These are phyloP conservation scores for Musa schizocarpa DNA, from an alignment of 176 grass and related monocot genomes.

Conservation along the genomic window DNA sequence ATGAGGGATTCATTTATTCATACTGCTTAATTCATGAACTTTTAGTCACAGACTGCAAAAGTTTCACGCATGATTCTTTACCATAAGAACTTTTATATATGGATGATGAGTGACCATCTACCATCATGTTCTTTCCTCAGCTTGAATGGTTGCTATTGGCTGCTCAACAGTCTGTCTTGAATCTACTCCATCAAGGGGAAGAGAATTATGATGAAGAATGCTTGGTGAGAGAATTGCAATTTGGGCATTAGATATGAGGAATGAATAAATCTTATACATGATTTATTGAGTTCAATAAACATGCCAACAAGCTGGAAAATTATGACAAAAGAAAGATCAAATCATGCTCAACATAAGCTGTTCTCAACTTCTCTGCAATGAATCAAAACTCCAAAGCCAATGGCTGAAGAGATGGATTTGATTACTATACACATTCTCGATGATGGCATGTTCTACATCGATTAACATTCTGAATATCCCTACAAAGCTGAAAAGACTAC, in stretches of 20 bases:
- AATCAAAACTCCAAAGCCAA: background rate
- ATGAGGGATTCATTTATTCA: too few relatives aligned
- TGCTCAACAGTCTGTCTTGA: background rate
- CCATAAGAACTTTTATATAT: too few relatives aligned
- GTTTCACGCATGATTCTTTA: too few relatives aligned
- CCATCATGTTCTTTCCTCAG: background rate
- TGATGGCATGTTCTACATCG: too few relatives aligned
- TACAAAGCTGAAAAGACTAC: too few relatives aligned
- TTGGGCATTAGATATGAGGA: too few relatives aligned
- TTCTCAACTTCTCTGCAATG: background rate
- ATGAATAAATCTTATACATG: too few relatives aligned
- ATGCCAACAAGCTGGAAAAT: conserved; percentile 2
- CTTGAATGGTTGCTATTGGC: background rate
- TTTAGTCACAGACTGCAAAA: conserved; percentile 8
- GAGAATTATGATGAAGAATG: background rate
- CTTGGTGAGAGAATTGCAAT: background rate
- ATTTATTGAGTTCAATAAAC: background rate
- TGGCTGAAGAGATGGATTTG: background rate
- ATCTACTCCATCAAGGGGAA: background rate
- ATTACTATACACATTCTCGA: background rate
- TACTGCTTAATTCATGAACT: background rate
- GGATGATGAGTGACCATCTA: background rate
- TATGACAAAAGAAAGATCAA: background rate
- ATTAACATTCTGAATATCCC: too few relatives aligned
- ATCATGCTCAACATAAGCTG: background rate